Evolutionary conservation across 1,284 basidiomycete species (phyloP).

Genomic region (Leccinum subfulvum): DNA sequence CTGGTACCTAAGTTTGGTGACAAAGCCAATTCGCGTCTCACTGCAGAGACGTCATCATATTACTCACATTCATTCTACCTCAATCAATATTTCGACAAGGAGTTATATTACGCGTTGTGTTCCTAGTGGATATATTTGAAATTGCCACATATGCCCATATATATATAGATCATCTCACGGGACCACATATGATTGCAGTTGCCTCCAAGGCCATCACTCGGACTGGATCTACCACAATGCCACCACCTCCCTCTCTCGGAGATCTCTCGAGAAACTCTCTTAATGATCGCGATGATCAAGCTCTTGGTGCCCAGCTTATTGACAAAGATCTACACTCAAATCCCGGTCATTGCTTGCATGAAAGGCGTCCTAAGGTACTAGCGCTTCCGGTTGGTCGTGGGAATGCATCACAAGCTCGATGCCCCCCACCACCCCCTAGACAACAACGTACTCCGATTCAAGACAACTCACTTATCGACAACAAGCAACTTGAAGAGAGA

Average conservation of each 20-base stretch:
- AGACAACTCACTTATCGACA: too few relatives aligned
- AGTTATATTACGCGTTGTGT: conserved; percentile 19
- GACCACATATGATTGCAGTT: background rate
- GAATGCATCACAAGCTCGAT: too few relatives aligned
- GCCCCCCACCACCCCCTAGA: too few relatives aligned
- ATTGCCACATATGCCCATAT: background rate
- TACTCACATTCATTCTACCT: conserved; percentile 27
- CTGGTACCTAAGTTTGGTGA: conserved; percentile 27
- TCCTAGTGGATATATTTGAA: background rate
- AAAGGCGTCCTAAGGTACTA: conserved; percentile 14
- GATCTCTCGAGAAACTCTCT: background rate
- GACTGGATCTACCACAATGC: background rate
- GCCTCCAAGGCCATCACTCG: too few relatives aligned
- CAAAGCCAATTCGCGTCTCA: conserved; percentile 27
- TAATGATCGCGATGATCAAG: background rate
- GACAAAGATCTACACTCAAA: background rate
- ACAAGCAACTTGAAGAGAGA: too few relatives aligned
- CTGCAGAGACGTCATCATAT: conserved; percentile 20
- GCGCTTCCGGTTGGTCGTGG: too few relatives aligned
- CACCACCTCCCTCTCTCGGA: background rate
- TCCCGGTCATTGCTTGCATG: background rate
- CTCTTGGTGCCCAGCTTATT: background rate
- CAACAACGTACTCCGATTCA: too few relatives aligned
- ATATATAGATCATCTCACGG: background rate
- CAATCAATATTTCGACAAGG: conserved; percentile 34